These are phyloP conservation scores for Coprinellus micaceus DNA, from an alignment of 768 basidiomycete species.

Conservation along the genomic window DNA sequence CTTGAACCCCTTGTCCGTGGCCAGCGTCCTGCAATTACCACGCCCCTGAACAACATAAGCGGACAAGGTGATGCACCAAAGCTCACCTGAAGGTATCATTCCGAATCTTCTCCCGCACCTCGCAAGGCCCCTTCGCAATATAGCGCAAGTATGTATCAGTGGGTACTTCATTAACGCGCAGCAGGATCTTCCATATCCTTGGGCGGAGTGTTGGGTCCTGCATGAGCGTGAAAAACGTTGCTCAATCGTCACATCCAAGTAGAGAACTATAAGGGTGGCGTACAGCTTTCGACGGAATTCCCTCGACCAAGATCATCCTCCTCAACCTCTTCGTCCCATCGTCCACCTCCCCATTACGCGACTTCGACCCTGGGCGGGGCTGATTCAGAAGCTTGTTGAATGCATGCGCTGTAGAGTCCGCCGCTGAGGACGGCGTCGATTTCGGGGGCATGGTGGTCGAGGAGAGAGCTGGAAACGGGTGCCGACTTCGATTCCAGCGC, in stretches of 20 bases:
- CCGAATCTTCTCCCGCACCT: constrained; percentile 87
- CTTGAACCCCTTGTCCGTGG: constrained; percentile 97
- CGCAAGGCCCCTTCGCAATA: constrained; percentile 79
- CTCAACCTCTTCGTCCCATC: constrained; percentile 85
- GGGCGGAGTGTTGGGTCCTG: constrained; percentile 85
- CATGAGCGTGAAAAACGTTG: no score
- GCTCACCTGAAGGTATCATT: constrained; percentile 92
- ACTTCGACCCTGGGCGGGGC: constrained; percentile 60
- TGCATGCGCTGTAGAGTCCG: constrained; percentile 54
- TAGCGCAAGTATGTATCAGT: constrained; percentile 72
- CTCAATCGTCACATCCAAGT: no score
- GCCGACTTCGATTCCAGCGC: no score
- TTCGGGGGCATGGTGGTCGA: constrained; percentile 8
- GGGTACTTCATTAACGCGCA: constrained; percentile 77
- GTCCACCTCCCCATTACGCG: constrained; percentile 58
- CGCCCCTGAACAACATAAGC: neutral
- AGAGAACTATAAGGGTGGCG: no score
- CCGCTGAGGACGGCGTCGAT: neutral
- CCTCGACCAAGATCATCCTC: constrained; percentile 85
- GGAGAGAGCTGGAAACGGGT: neutral
- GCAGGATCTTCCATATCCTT: constrained; percentile 90
- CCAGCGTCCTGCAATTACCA: constrained; percentile 57
- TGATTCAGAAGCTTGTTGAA: constrained; percentile 80
- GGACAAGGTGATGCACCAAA: neutral
- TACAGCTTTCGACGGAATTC: constrained; percentile 77